Base-by-base conservation (phyloP, 805 yeast species). In the Candida nonsorbophila region DNA sequence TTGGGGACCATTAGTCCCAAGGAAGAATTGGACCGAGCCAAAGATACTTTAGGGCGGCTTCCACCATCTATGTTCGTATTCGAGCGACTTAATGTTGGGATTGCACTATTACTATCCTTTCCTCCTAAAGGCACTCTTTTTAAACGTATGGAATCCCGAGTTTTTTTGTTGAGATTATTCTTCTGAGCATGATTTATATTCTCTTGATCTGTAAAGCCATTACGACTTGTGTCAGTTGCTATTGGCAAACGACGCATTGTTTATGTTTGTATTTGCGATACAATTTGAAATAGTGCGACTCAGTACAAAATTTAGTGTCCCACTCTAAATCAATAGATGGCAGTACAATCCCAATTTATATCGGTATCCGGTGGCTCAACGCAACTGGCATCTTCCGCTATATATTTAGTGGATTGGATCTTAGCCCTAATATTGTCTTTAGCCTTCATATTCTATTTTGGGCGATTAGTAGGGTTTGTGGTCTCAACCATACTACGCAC, bases 331-430 rank as follows among this genome's bases (percentile, higher is more conserved):
- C 7, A 7, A 18, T 25, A 14, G 5, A 55, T 55, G 59, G 54
- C 49, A 26, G 40, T 51, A 19, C 45, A 43, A 20, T 40, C 49
- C 20, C 45, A 45, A 27, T 53, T 47, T 32, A 41, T 53, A n/a
- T 36, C 53, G 17, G 55, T 48, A 22, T 33, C 49, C 10, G 44
- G 49, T 19, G 34, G 37, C 27, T 38, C 50, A 8, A 41, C 41
- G 18, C 39, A 36, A 18, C 42, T 36, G 29, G 50, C 51, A 21
- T 53, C 65, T 13, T 42, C 55, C 24, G 60, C 67, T 94, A 85
- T 84, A 14, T 90, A 88, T 54, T 61, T 88, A 39, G 80, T 77
- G 11, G 87, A 85, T 50, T 86, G 96, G 94, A 56, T 83, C 18
- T 59, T 87, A 34, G 69, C 81, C 3, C 67, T 83, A 17, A 55